Conservation (phyloP, 1,284 basidiomycete genomes). For the Trametes versicolor region DNA sequence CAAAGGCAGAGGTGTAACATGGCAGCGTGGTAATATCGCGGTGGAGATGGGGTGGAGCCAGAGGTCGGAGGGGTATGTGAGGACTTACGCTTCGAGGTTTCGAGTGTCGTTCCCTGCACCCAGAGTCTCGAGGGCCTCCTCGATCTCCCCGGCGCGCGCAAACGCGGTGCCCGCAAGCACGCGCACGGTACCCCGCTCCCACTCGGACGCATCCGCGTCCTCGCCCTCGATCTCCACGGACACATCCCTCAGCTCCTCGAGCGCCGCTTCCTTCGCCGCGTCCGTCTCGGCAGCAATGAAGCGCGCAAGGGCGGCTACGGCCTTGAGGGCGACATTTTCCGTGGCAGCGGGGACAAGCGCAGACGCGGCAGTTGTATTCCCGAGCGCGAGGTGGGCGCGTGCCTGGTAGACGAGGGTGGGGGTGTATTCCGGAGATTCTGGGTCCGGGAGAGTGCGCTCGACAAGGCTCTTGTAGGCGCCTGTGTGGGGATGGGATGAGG, state of each 20-base stretch:
- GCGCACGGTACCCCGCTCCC: constrained; percentile 76
- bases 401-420: constrained; percentile 83
- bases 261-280: constrained; percentile 48
- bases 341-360: constrained; percentile 66
- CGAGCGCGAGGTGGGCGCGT: constrained; percentile 83
- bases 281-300: constrained; percentile 62
- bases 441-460: constrained; percentile 63
- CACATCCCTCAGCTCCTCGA: constrained; percentile 88
- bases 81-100: constrained; percentile 86
- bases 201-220: constrained; percentile 68
- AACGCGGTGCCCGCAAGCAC: constrained; percentile 89
- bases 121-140: constrained; percentile 92
- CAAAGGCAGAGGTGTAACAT: not conserved
- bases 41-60: not conserved
- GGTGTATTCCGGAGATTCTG: constrained; percentile 69
- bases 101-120: constrained; percentile 74
- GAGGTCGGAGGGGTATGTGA: not conserved
- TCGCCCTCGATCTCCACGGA: constrained; percentile 88
- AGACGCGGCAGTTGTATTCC: constrained; percentile 64
- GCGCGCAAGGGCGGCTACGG: constrained; percentile 75
- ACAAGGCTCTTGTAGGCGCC: constrained; percentile 75
- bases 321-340: constrained; percentile 76
- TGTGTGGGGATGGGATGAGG: constrained; percentile 38
- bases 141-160: constrained; percentile 82
- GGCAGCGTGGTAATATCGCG: not conserved